Conservation (phyloP, 2,329 filamentous ascomycete species). For the Aspergillus pseudoviridinutans region DNA sequence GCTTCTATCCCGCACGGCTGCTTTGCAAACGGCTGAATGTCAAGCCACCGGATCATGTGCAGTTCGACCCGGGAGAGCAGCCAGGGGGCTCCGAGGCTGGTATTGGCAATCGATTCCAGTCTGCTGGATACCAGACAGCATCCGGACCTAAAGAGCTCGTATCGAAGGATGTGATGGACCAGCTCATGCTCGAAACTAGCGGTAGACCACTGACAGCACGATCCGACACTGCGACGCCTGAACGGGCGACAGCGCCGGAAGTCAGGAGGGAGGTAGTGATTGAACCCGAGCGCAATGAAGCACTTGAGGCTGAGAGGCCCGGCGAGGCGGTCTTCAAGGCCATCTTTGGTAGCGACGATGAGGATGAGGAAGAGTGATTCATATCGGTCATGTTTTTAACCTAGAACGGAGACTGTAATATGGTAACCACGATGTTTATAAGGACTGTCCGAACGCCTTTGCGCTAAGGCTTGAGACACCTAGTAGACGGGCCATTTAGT, state of each 20-base stretch:
- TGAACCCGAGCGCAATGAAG: constrained; percentile 73
- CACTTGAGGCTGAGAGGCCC: constrained; percentile 68
- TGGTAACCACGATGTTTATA: too few relatives aligned
- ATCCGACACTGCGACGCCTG: constrained; percentile 8
- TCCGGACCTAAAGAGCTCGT: constrained; percentile 45
- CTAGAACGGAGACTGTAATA: not conserved
- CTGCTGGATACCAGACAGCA: constrained; percentile 29
- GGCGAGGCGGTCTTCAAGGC: constrained; percentile 80
- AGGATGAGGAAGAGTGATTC: constrained; percentile 51
- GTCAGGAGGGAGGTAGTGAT: constrained; percentile 41
- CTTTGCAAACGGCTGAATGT: constrained; percentile 96
- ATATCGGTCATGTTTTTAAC: not conserved
- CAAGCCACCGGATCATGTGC: constrained; percentile 66
- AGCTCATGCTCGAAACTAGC: constrained; percentile 49
- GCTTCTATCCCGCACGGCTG: constrained; percentile 76
- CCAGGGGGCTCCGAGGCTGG: constrained; percentile 28
- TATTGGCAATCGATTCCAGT: constrained; percentile 26
- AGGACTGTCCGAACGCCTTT: too few relatives aligned
- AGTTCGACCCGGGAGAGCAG: constrained; percentile 47
- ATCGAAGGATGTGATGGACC: constrained; percentile 52
- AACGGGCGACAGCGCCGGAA: constrained; percentile 9
- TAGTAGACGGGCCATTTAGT: not conserved
- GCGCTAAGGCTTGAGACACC: not conserved
- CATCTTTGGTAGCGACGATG: constrained; percentile 88
- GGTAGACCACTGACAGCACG: constrained; percentile 14